phyloP scores from a whole-genome alignment of 768 basidiomycete genomes.

The Dioszegia crocea region DNA sequence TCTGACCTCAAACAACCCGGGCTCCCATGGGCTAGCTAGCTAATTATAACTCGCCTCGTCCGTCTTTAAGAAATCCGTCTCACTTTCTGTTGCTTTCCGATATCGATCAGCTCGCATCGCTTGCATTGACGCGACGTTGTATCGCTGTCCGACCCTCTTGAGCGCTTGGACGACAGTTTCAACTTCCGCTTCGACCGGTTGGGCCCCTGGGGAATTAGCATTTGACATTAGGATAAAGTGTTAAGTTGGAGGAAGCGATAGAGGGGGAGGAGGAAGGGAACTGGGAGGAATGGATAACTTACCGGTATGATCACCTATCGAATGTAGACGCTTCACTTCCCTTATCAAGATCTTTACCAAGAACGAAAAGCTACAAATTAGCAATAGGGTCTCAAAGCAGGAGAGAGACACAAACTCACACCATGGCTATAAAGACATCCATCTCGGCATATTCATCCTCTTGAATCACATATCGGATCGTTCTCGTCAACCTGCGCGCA shows the following conservation, averaged over 20 bases:
- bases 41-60: constrained; percentile 4
- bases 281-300: too few species aligned
- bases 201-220: constrained; percentile 14
- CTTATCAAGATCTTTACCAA: constrained; percentile 36
- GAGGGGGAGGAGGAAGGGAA: too few species aligned
- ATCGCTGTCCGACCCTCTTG: constrained; percentile 19
- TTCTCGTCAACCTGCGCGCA: constrained; percentile 23
- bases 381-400: background rate
- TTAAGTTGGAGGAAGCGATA: too few species aligned
- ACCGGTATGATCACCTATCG: constrained; percentile 25
- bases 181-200: constrained; percentile 26
- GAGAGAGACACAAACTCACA: constrained; percentile 16
- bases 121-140: constrained; percentile 29
- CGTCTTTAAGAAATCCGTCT: constrained; percentile 23
- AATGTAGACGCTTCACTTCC: constrained; percentile 37
- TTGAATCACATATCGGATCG: constrained; percentile 13
- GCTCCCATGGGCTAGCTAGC: too few species aligned
- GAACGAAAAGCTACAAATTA: constrained; percentile 32
- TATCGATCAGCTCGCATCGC: constrained; percentile 30
- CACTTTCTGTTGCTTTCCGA: constrained; percentile 15
- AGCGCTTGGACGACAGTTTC: constrained; percentile 26
- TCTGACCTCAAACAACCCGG: too few species aligned
- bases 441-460: constrained; percentile 20
- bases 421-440: constrained; percentile 42
- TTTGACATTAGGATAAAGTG: too few species aligned